These are phyloP conservation scores for Argentina anserina DNA, from an alignment of 306 rosid genomes.

Conservation along the genomic window DNA sequence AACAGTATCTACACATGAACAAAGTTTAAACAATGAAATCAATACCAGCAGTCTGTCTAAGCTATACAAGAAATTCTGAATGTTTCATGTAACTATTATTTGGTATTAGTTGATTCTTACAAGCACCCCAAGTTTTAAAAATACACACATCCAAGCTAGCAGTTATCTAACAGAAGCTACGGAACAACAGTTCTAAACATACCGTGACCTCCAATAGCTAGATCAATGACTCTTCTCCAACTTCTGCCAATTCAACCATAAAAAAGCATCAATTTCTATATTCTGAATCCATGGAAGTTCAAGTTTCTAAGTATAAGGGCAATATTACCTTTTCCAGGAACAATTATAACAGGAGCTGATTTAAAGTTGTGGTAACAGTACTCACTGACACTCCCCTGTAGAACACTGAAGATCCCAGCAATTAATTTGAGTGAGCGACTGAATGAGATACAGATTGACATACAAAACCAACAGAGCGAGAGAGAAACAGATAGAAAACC, in stretches of 20 bases:
- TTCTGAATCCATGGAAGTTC: background rate
- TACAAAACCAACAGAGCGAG: background rate
- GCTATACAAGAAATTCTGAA: background rate
- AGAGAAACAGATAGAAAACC: constrained; percentile 27
- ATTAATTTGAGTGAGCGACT: background rate
- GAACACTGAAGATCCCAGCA: constrained; percentile 48
- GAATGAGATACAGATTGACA: constrained; percentile 1
- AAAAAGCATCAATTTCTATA: background rate
- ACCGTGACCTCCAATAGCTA: constrained; percentile 26
- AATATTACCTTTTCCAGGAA: constrained; percentile 69
- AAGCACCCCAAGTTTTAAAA: background rate
- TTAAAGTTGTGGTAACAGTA: constrained; percentile 74
- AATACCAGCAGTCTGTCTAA: background rate
- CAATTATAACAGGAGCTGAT: constrained; percentile 75
- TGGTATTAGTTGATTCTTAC: background rate
- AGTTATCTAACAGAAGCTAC: background rate
- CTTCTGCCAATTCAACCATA: constrained; percentile 45
- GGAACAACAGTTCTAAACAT: constrained; percentile 4
- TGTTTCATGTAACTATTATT: background rate
- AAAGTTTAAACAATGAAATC: background rate
- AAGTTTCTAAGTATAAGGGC: background rate
- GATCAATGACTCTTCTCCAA: constrained; percentile 57
- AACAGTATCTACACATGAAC: background rate
- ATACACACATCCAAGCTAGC: background rate
- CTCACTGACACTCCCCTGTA: constrained; percentile 87